Percentiles rank a stretch among this genome's conserved stretches.
Evolutionary conservation across 352 stramenopile genomes (phyloP).

Genomic region (Phytophthora boehmeriae): DNA sequence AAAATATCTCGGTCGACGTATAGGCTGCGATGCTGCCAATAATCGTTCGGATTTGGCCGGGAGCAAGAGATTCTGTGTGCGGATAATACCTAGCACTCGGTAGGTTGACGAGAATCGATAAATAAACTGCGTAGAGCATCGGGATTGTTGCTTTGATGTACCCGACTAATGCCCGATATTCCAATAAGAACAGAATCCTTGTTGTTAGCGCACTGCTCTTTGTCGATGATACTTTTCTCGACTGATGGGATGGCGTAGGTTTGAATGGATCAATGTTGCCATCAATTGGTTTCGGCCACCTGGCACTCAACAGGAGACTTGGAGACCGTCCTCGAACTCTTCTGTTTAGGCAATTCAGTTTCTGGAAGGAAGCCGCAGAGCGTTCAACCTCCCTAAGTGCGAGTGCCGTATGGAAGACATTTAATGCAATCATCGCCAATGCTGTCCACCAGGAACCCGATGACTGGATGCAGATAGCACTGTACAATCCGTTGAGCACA

Average conservation of each 20-base stretch:
- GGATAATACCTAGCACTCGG: slow-evolving; percentile 23
- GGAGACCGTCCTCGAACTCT: background rate
- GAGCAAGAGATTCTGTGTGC: slow-evolving; percentile 2
- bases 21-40: slow-evolving; percentile 10
- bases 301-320: background rate
- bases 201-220: background rate
- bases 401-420: slow-evolving; percentile 7
- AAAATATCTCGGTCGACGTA: background rate
- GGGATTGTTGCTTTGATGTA: slow-evolving; percentile 1
- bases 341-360: background rate
- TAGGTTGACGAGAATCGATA: slow-evolving; percentile 11
- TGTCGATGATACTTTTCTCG: background rate
- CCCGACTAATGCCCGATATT: background rate
- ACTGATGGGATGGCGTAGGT: background rate
- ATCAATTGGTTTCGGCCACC: background rate
- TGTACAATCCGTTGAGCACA: slow-evolving; percentile 19
- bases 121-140: background rate
- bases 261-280: background rate
- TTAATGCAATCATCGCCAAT: slow-evolving; percentile 12
- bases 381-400: slow-evolving; percentile 8
- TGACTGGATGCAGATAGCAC: slow-evolving; percentile 18
- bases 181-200: background rate
- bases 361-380: background rate
- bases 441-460: slow-evolving; percentile 15
- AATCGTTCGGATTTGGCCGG: slow-evolving; percentile 5